Evolutionary conservation across 768 basidiomycete species (phyloP).

Genomic region (Butyriboletus loyo): DNA sequence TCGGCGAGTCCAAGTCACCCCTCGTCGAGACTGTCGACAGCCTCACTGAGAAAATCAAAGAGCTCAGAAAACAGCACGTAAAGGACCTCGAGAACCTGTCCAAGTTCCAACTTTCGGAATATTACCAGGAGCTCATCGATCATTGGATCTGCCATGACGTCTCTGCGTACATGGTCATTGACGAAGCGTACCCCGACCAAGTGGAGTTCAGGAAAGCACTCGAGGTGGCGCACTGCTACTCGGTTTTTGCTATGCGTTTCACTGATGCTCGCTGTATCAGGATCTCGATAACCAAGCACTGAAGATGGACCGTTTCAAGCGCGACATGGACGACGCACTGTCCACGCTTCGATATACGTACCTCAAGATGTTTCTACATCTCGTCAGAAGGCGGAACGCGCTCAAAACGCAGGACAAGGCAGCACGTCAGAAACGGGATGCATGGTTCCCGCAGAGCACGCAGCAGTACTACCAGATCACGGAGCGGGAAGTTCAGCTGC

Average conservation of each 20-base stretch:
- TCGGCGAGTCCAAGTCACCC: constrained; percentile 11
- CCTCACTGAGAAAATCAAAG: constrained; percentile 28
- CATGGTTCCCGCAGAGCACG: constrained; percentile 31
- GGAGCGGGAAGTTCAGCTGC: constrained; percentile 44
- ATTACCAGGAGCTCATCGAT: constrained; percentile 35
- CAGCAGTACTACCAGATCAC: constrained; percentile 30
- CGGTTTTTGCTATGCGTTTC: no score
- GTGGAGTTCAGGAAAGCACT: constrained; percentile 26
- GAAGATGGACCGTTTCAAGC: constrained; percentile 19
- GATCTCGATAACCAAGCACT: constrained; percentile 16
- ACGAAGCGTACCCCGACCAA: constrained; percentile 22
- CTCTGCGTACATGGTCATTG: constrained; percentile 29
- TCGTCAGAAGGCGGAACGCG: constrained; percentile 7
- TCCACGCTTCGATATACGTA: constrained; percentile 31
- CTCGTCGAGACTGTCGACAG: constrained; percentile 25
- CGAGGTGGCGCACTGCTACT: constrained; percentile 8
- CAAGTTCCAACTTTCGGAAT: constrained; percentile 29
- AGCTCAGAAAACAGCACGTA: constrained; percentile 29
- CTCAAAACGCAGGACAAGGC: constrained; percentile 20
- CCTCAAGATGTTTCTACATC: constrained; percentile 21
- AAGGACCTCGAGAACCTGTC: constrained; percentile 31
- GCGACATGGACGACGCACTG: constrained; percentile 29
- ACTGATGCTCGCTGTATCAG: constrained; percentile 9
- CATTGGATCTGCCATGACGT: constrained; percentile 22
- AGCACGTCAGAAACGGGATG: constrained; percentile 27